Evolutionary conservation across 108 stramenopile genomes (phyloP).

Genomic region (Cyclotella baltica): DNA sequence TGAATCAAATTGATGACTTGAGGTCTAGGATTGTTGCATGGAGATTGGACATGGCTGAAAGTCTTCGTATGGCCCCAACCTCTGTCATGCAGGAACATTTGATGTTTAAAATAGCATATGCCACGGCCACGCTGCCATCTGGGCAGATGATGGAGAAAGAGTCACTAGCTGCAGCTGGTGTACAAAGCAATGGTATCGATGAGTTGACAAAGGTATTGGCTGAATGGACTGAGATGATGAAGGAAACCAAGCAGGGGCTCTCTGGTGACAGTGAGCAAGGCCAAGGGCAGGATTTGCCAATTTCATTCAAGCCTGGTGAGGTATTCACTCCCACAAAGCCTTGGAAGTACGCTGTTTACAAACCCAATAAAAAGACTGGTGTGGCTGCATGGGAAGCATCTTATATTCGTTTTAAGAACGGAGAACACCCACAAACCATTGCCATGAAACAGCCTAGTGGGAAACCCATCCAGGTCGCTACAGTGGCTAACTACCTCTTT

Average conservation of each 20-base stretch:
- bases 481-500: constrained; percentile 71
- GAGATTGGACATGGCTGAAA: constrained; percentile 63
- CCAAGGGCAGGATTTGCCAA: not conserved
- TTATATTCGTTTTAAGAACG: constrained; percentile 63
- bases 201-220: constrained; percentile 55
- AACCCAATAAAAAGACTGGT: constrained; percentile 78
- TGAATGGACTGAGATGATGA: constrained; percentile 54
- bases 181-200: constrained; percentile 64
- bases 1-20: constrained; percentile 66
- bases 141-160: constrained; percentile 48
- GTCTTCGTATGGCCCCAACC: constrained; percentile 70
- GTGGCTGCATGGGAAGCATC: constrained; percentile 79
- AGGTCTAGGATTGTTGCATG: constrained; percentile 63
- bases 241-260: not conserved
- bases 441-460: constrained; percentile 74
- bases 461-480: constrained; percentile 70
- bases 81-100: constrained; percentile 75
- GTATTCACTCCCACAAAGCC: constrained; percentile 32
- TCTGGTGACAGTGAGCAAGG: constrained; percentile 9
- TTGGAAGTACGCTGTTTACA: constrained; percentile 79
- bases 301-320: constrained; percentile 33
- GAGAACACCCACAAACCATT: constrained; percentile 72
- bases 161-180: constrained; percentile 70
- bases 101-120: constrained; percentile 64
- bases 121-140: constrained; percentile 58